Evolutionary conservation across 75 land plant genomes (phyloP).

Genomic region (Chamaecyparis obtusa): DNA sequence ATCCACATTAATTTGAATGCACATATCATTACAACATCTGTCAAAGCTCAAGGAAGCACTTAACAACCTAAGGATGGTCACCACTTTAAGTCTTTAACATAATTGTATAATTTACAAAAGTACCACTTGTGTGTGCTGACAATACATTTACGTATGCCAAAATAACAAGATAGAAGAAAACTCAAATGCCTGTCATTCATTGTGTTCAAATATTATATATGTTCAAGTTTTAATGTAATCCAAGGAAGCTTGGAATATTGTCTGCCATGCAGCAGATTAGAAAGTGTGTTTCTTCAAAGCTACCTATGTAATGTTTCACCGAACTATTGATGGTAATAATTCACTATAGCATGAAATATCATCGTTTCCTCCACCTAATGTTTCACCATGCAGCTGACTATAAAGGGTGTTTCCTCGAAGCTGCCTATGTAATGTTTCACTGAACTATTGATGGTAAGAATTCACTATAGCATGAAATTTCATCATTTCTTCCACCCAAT

Average conservation of each 20-base stretch:
- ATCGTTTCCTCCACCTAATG: too few relatives aligned
- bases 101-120: too few relatives aligned
- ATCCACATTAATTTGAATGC: neutral
- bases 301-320: too few relatives aligned
- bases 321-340: too few relatives aligned
- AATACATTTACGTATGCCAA: neutral
- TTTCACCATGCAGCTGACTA: neutral
- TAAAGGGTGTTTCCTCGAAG: neutral
- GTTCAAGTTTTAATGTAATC: neutral
- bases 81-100: neutral
- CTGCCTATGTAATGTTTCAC: neutral
- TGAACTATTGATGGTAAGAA: neutral
- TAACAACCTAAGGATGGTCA: neutral
- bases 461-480: too few relatives aligned
- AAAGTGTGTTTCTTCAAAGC: too few relatives aligned
- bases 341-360: too few relatives aligned
- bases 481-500: too few relatives aligned
- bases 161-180: neutral
- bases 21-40: neutral
- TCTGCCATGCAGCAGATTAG: neutral
- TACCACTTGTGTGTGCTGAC: neutral
- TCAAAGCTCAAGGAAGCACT: neutral
- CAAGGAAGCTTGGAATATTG: neutral
- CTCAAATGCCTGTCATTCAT: neutral
- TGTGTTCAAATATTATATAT: neutral